phyloP scores from a whole-genome alignment of 2,329 filamentous ascomycete genomes.

The Colletotrichum endophyticum region DNA sequence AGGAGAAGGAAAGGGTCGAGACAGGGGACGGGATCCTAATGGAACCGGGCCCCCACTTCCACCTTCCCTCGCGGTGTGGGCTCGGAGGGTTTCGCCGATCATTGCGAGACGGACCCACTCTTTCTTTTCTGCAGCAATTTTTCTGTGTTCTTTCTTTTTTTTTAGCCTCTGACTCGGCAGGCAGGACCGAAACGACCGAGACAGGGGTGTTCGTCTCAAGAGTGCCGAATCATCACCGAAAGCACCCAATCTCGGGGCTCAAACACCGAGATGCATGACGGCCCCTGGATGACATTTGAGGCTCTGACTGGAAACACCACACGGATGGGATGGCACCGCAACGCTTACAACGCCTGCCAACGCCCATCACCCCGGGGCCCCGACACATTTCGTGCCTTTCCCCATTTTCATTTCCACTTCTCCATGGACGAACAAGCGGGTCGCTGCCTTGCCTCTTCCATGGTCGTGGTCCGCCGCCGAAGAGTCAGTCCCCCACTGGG shows the following conservation, averaged over 20 bases:
- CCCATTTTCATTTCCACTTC: conserved; percentile 6
- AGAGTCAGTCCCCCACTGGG: neutral
- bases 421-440: conserved; percentile 10
- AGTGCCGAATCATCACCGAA: conserved; percentile 1
- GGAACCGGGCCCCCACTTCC: neutral
- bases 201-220: neutral
- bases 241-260: neutral
- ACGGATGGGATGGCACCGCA: conserved; percentile 14
- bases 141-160: neutral
- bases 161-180: neutral
- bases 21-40: neutral
- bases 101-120: neutral
- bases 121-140: neutral
- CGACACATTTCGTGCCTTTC: conserved; percentile 1
- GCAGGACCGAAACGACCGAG: conserved; percentile 4
- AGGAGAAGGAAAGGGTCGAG: neutral
- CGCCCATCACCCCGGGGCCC: neutral
- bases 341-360: neutral
- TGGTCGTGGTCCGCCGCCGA: neutral
- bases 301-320: conserved; percentile 17
- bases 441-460: neutral
- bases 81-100: conserved; percentile 1
- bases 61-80: neutral
- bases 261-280: neutral
- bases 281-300: conserved; percentile 13